Conservation (phyloP, 2,329 filamentous ascomycete genomes). For the Fusarium bactridioides region DNA sequence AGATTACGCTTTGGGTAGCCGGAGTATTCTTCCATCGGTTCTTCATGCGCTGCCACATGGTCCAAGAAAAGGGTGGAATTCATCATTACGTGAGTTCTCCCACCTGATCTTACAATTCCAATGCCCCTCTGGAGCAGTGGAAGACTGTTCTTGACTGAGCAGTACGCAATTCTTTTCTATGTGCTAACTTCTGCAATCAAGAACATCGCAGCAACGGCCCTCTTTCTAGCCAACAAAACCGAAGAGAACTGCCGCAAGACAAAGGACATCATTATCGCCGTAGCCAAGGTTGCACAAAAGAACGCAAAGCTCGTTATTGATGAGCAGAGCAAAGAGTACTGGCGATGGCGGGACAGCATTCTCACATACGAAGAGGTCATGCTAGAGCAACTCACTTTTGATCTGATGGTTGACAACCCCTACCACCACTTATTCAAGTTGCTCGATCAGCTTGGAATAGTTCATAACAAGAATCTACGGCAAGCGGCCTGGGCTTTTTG, state of each 20-base stretch:
- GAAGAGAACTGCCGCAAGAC: constrained; percentile 98
- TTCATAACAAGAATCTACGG: constrained; percentile 81
- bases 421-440: constrained; percentile 86
- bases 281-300: constrained; percentile 94
- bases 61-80: constrained; percentile 76
- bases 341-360: constrained; percentile 96
- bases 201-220: constrained; percentile 86
- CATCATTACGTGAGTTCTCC: constrained; percentile 81
- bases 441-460: constrained; percentile 74
- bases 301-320: constrained; percentile 89
- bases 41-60: constrained; percentile 88
- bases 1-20: constrained; percentile 90
- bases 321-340: constrained; percentile 97
- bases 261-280: constrained; percentile 91
- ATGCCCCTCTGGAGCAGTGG: not conserved
- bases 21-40: constrained; percentile 96
- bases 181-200: constrained; percentile 44
- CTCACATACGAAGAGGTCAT: constrained; percentile 91
- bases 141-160: not conserved
- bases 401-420: constrained; percentile 88
- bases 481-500: constrained; percentile 94
- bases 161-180: not conserved
- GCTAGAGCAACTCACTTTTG: constrained; percentile 91
- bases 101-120: not conserved
- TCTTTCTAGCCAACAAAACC: constrained; percentile 96